These are phyloP conservation scores for Hemisphaericaspora subhashii DNA, from an alignment of 1,139 yeast genomes.

Conservation along the genomic window DNA sequence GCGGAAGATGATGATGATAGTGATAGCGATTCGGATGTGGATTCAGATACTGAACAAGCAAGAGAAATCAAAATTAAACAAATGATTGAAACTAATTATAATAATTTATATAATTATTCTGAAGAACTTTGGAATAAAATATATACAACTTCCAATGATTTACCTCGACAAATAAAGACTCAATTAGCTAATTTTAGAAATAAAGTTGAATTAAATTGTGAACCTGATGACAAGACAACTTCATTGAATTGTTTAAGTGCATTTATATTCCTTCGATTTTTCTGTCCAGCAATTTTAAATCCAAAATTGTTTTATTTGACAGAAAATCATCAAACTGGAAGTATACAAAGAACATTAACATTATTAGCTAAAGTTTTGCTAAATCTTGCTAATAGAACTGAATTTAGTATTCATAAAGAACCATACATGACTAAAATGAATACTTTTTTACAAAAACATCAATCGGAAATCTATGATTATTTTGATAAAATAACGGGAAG, in stretches of 20 bases:
- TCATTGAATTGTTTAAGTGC: conserved; percentile 77
- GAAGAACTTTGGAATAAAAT: conserved; percentile 74
- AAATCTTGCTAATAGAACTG: conserved; percentile 74
- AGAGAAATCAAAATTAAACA: conserved; percentile 25
- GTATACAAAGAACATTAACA: conserved; percentile 74
- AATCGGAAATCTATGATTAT: conserved; percentile 60
- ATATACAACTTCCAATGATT: conserved; percentile 65
- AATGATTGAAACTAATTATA: conserved; percentile 51
- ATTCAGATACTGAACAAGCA: conserved; percentile 34
- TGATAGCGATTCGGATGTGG: conserved; percentile 28
- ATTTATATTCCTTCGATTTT: conserved; percentile 78
- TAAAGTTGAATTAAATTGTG: conserved; percentile 61
- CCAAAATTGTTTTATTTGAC: conserved; percentile 82
- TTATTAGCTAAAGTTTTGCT: conserved; percentile 79
- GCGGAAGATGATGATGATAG: conserved; percentile 25
- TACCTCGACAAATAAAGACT: conserved; percentile 68
- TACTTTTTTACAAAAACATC: conserved; percentile 58
- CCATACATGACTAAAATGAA: conserved; percentile 77
- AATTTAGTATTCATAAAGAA: conserved; percentile 75
- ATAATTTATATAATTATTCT: conserved; percentile 54
- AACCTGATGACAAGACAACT: conserved; percentile 54
- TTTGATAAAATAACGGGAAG: conserved; percentile 72
- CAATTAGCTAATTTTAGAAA: conserved; percentile 60
- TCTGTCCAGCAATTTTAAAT: conserved; percentile 88
- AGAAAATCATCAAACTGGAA: conserved; percentile 67